A percentile compares a stretch with the other conserved stretches of the same genome.
These are phyloP conservation scores for Trichoderma koningii DNA, from an alignment of 2,329 filamentous ascomycete genomes.

Conservation along the genomic window DNA sequence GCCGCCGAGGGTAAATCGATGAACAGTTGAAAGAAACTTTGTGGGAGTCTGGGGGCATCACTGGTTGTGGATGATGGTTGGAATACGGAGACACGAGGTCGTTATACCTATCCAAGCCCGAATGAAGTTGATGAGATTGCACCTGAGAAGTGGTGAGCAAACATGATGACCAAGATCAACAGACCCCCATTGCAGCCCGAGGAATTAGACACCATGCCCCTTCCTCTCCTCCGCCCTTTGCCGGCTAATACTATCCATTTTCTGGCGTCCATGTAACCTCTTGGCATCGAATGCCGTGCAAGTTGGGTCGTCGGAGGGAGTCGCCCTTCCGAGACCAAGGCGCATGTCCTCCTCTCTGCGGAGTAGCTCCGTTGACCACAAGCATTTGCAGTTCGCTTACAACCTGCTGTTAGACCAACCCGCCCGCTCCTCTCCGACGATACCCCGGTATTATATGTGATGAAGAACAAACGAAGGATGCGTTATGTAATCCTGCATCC, in stretches of 20 bases:
- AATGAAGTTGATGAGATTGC: neutral
- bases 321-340: too few relatives aligned
- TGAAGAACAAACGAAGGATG: neutral
- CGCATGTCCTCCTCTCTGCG: too few relatives aligned
- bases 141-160: neutral
- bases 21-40: too few relatives aligned
- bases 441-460: neutral
- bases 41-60: neutral
- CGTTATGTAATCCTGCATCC: slow-evolving; percentile 5
- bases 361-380: too few relatives aligned
- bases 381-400: too few relatives aligned
- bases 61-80: neutral
- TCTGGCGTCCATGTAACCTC: neutral
- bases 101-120: neutral
- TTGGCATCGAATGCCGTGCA: slow-evolving; percentile 15
- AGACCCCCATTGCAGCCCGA: neutral
- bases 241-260: slow-evolving; percentile 7
- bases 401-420: too few relatives aligned
- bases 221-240: neutral
- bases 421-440: neutral
- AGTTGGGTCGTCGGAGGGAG: neutral
- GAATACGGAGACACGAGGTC: neutral
- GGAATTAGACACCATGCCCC: neutral
- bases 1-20: too few relatives aligned
- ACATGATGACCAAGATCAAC: too few relatives aligned